Evolutionary conservation across 768 basidiomycete species (phyloP).

Genomic region (Rhizopogon vinicolor): DNA sequence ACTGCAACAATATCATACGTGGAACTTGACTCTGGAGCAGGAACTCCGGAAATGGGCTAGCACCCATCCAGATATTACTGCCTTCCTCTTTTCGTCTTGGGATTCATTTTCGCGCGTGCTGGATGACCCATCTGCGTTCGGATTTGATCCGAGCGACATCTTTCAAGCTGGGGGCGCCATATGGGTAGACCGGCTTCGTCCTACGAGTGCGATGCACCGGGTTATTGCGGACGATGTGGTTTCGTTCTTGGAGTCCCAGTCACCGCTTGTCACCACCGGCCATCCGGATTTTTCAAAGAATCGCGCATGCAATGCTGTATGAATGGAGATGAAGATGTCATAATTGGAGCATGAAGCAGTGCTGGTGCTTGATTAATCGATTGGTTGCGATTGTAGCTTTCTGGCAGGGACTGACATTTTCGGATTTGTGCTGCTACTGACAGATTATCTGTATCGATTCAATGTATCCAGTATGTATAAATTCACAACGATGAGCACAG

Average conservation of each 20-base stretch:
- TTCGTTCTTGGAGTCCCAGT: neutral
- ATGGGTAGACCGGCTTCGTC: slow-evolving; percentile 12
- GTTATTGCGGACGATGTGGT: slow-evolving; percentile 11
- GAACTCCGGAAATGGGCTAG: slow-evolving; percentile 31
- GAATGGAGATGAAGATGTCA: neutral
- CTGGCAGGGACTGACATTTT: neutral
- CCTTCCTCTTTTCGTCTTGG: slow-evolving; percentile 46
- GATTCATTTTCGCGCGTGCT: slow-evolving; percentile 42
- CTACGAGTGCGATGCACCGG: slow-evolving; percentile 11
- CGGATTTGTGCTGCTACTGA: neutral
- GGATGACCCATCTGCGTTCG: slow-evolving; percentile 32
- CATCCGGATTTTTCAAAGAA: neutral
- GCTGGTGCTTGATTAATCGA: neutral
- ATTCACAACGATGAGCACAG: no score
- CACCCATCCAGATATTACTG: slow-evolving; percentile 39
- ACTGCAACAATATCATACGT: slow-evolving; percentile 18
- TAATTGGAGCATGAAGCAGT: neutral
- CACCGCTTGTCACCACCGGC: neutral
- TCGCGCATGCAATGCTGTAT: neutral
- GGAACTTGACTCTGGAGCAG: slow-evolving; percentile 42
- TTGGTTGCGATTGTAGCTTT: neutral
- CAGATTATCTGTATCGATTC: neutral
- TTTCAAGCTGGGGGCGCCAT: slow-evolving; percentile 31
- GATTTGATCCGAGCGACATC: neutral
- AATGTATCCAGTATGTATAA: neutral